phyloP scores from a whole-genome alignment of 2,329 filamentous ascomycete species.

The Pseudocercospora crystallina region DNA sequence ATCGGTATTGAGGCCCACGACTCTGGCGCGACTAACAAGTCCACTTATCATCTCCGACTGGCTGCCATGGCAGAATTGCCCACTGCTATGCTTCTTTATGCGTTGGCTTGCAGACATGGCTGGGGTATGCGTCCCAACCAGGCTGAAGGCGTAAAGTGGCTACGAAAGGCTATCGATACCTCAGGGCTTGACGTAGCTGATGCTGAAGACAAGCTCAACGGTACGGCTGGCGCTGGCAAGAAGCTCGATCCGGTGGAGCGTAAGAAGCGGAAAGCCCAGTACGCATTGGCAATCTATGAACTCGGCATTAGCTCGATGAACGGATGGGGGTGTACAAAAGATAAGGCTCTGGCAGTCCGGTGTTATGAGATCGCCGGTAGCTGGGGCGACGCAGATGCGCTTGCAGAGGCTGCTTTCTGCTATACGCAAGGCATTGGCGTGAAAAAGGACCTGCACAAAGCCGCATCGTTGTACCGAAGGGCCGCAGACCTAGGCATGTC shows the following conservation, averaged over 20 bases:
- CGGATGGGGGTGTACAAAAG: slow-evolving; percentile 94
- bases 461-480: slow-evolving; percentile 83
- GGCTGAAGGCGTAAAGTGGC: slow-evolving; percentile 84
- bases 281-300: slow-evolving; percentile 94
- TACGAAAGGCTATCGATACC: slow-evolving; percentile 84
- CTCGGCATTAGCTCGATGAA: slow-evolving; percentile 96
- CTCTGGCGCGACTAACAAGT: slow-evolving; percentile 82
- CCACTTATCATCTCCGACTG: slow-evolving; percentile 90
- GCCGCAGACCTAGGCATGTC: slow-evolving; percentile 92
- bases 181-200: slow-evolving; percentile 84
- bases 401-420: slow-evolving; percentile 93
- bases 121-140: slow-evolving; percentile 97
- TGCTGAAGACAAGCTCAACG: slow-evolving; percentile 25
- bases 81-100: slow-evolving; percentile 94
- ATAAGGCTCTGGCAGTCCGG: slow-evolving; percentile 79
- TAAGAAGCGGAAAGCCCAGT: slow-evolving; percentile 86
- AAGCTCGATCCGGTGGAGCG: slow-evolving; percentile 54
- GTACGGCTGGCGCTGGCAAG: slow-evolving; percentile 12
- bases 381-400: slow-evolving; percentile 93
- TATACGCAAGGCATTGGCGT: slow-evolving; percentile 91
- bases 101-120: slow-evolving; percentile 89
- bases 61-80: slow-evolving; percentile 83
- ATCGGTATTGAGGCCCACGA: slow-evolving; percentile 91
- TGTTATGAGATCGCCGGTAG: slow-evolving; percentile 96
- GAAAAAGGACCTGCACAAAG: slow-evolving; percentile 95